A percentile compares a stretch with the other conserved stretches of the same genome.
Conservation (phyloP, 1,284 basidiomycete genomes). For the Cryptococcus sp. region DNA sequence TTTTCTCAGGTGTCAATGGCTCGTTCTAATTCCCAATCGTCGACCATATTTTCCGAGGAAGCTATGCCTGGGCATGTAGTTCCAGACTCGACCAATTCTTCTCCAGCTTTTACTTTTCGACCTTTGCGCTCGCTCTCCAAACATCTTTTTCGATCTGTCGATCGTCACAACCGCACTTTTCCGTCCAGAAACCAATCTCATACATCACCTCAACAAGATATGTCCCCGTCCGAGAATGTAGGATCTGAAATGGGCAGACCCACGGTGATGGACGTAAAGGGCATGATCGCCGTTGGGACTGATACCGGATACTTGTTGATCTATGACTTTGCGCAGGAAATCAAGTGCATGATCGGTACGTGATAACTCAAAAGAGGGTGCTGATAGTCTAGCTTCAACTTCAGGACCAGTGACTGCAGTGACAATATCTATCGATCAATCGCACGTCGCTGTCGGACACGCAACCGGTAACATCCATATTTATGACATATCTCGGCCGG, state of each 20-base stretch:
- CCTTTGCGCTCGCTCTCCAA: conserved; percentile 61
- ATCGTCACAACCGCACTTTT: too few relatives aligned
- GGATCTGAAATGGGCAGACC: conserved; percentile 55
- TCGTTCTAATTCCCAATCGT: conserved; percentile 33
- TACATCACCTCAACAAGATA: conserved; percentile 49
- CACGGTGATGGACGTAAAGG: conserved; percentile 77
- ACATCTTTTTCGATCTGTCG: conserved; percentile 42
- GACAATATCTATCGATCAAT: conserved; percentile 87
- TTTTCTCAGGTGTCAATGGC: conserved; percentile 41
- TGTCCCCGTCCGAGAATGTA: not conserved
- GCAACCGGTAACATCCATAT: conserved; percentile 78
- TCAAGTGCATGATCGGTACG: conserved; percentile 71
- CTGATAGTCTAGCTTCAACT: conserved; percentile 51
- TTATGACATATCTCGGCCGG: conserved; percentile 71
- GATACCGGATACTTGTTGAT: conserved; percentile 71
- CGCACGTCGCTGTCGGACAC: conserved; percentile 87
- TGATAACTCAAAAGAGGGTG: too few relatives aligned
- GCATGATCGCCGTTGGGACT: conserved; percentile 85
- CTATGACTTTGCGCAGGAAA: conserved; percentile 84
- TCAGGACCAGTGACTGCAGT: conserved; percentile 83
- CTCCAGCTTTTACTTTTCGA: conserved; percentile 36
- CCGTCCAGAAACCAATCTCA: conserved; percentile 41
- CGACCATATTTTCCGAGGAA: too few relatives aligned
- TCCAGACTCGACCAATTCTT: too few relatives aligned
- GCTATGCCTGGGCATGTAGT: too few relatives aligned